Percentiles rank a stretch among this genome's conserved stretches.
phyloP scores from a whole-genome alignment of 768 basidiomycete genomes.

The Rubroboletus pulcherrimus region DNA sequence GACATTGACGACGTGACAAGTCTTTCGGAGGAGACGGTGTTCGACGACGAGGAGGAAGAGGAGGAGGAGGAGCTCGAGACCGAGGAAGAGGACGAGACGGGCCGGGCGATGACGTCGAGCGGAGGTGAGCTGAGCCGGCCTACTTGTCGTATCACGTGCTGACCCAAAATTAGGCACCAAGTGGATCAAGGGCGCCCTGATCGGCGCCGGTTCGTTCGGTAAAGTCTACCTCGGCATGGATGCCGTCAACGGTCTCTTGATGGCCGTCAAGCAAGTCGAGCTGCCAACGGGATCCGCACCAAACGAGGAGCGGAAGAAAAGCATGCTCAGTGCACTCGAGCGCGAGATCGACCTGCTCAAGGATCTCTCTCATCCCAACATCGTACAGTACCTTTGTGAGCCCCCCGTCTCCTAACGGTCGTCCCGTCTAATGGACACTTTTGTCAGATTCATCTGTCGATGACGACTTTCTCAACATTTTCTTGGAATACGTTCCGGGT shows the following conservation, averaged over 20 bases:
- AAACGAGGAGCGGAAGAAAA: constrained; percentile 90
- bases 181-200: constrained; percentile 96
- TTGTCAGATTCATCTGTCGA: constrained; percentile 86
- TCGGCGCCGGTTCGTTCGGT: constrained; percentile 92
- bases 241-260: constrained; percentile 80
- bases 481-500: constrained; percentile 95
- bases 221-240: constrained; percentile 97
- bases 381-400: constrained; percentile 96
- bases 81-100: constrained; percentile 49
- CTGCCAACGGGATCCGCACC: constrained; percentile 78
- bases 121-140: constrained; percentile 42
- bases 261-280: constrained; percentile 98
- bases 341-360: constrained; percentile 93
- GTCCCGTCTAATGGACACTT: background rate
- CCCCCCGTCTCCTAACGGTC: constrained; percentile 4
- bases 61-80: constrained; percentile 46
- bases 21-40: constrained; percentile 42
- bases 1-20: constrained; percentile 47
- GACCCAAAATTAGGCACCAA: constrained; percentile 59
- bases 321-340: constrained; percentile 88
- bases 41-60: constrained; percentile 45
- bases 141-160: background rate
- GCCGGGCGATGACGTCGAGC: constrained; percentile 50
- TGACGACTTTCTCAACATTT: constrained; percentile 88
- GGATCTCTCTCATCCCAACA: constrained; percentile 90